Evolutionary conservation across 352 stramenopile species (phyloP).

Genomic region (Phytopythium sindhum): DNA sequence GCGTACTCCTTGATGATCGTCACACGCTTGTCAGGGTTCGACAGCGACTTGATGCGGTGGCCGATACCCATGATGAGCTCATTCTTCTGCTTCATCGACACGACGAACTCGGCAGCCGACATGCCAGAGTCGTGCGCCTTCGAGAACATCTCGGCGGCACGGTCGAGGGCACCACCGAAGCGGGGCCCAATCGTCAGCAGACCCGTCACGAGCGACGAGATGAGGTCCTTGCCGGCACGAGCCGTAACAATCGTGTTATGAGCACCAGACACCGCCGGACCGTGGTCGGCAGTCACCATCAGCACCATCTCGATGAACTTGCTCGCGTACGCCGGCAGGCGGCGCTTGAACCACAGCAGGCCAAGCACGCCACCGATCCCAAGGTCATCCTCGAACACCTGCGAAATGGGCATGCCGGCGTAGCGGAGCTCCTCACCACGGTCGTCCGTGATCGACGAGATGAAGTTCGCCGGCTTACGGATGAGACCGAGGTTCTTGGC

Average conservation of each 20-base stretch:
- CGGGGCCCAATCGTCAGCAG: slow-evolving; percentile 95
- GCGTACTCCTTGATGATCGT: slow-evolving; percentile 97
- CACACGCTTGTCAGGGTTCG: slow-evolving; percentile 96
- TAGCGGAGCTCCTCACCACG: slow-evolving; percentile 95
- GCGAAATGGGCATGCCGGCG: slow-evolving; percentile 93
- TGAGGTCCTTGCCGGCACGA: slow-evolving; percentile 95
- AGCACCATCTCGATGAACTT: slow-evolving; percentile 99
- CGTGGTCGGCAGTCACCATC: slow-evolving; percentile 97
- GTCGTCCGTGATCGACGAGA: slow-evolving; percentile 97
- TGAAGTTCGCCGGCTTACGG: slow-evolving; percentile 96
- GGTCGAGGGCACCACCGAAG: slow-evolving; percentile 95
- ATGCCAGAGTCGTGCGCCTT: slow-evolving; percentile 88
- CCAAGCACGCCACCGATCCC: slow-evolving; percentile 93
- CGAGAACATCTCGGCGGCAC: slow-evolving; percentile 92
- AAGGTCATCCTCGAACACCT: slow-evolving; percentile 93
- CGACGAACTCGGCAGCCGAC: slow-evolving; percentile 90
- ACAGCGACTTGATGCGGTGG: slow-evolving; percentile 94
- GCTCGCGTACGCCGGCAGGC: slow-evolving; percentile 83
- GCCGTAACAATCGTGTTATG: slow-evolving; percentile 97
- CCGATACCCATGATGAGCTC: slow-evolving; percentile 98
- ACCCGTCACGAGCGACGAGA: slow-evolving; percentile 95
- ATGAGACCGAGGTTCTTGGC: slow-evolving; percentile 95
- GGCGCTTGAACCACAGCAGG: slow-evolving; percentile 95
- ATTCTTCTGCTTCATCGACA: slow-evolving; percentile 93
- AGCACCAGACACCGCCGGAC: slow-evolving; percentile 93